Conservation (phyloP, 345 rosid genomes). For the Nasturtium officinale region DNA sequence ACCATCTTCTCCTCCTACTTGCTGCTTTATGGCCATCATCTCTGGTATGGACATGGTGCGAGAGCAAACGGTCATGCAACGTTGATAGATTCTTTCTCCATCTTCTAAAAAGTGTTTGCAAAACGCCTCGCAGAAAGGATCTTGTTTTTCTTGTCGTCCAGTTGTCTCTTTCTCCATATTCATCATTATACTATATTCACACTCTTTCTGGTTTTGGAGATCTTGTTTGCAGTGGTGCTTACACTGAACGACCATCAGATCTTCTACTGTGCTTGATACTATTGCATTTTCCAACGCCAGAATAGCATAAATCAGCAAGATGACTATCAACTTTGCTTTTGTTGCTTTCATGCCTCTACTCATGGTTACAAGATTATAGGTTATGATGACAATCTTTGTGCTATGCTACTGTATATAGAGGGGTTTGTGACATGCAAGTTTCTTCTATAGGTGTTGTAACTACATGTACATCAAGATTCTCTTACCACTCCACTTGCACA, state of each 20-base stretch:
- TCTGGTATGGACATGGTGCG: background rate
- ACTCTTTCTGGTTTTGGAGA: background rate
- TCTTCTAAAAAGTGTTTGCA: slow-evolving; percentile 14
- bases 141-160: background rate
- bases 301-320: background rate
- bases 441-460: background rate
- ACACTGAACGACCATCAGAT: background rate
- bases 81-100: background rate
- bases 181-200: background rate
- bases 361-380: background rate
- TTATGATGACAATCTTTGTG: background rate
- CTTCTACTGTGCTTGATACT: background rate
- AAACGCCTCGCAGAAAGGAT: slow-evolving; percentile 10
- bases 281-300: background rate
- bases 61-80: slow-evolving; percentile 6
- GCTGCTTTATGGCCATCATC: background rate
- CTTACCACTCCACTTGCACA: slow-evolving; percentile 23
- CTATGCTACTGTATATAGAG: background rate
- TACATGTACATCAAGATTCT: slow-evolving; percentile 10
- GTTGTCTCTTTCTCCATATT: background rate
- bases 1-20: background rate
- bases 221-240: background rate
- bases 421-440: slow-evolving; percentile 20
- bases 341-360: background rate
- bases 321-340: background rate